Evolutionary conservation across 2,329 filamentous ascomycete species (phyloP).

Genomic region (Calonectria hongkongensis): DNA sequence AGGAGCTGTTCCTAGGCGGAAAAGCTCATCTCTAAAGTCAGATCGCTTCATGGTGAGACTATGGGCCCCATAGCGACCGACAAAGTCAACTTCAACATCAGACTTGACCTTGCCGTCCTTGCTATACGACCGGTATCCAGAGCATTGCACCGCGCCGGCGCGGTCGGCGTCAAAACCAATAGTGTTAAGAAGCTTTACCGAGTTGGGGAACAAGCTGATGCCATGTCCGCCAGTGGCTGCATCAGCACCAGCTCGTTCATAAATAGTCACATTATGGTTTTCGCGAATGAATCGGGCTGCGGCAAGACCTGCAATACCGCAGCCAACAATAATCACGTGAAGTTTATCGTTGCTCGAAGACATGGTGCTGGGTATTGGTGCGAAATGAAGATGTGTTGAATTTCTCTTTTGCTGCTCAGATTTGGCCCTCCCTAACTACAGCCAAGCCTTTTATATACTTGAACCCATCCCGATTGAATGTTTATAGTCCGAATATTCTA

Average conservation of each 20-base stretch:
- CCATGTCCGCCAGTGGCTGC: slow-evolving; percentile 36
- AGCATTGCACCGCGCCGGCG: slow-evolving; percentile 15
- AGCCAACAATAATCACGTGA: slow-evolving; percentile 34
- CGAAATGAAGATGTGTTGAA: not conserved
- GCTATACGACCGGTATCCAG: slow-evolving; percentile 27
- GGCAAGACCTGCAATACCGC: slow-evolving; percentile 30
- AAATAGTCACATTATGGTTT: slow-evolving; percentile 33
- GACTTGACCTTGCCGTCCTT: slow-evolving; percentile 28
- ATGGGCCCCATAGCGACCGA: slow-evolving; percentile 26
- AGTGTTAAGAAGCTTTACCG: slow-evolving; percentile 31
- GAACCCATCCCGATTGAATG: not conserved
- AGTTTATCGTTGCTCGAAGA: slow-evolving; percentile 23
- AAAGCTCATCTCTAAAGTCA: slow-evolving; percentile 30
- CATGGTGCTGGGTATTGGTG: not conserved
- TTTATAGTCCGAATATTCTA: slow-evolving; percentile 16
- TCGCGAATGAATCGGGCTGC: slow-evolving; percentile 30
- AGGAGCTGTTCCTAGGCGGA: slow-evolving; percentile 10
- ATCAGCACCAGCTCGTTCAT: slow-evolving; percentile 28
- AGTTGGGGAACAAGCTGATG: slow-evolving; percentile 34
- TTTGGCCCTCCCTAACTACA: not conserved
- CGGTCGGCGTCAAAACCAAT: slow-evolving; percentile 23
- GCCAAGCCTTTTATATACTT: not conserved
- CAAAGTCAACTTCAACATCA: slow-evolving; percentile 30
- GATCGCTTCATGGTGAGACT: slow-evolving; percentile 37
- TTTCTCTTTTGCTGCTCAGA: not conserved